Conservation (phyloP, 2,329 filamentous ascomycete species). For the Apiospora koreana region DNA sequence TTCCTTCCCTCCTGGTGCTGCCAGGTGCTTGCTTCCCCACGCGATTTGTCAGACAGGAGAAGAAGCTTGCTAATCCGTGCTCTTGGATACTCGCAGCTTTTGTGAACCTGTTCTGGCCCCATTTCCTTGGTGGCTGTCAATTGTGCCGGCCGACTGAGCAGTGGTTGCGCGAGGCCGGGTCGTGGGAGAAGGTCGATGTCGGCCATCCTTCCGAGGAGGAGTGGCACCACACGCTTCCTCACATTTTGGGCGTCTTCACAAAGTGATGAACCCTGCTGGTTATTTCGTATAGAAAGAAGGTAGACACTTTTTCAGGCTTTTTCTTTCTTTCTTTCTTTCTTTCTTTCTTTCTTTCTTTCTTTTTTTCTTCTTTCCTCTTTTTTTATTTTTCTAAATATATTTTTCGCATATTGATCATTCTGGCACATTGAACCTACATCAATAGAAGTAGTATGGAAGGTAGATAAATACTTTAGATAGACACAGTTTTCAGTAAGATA, state of each 20-base stretch:
- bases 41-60: neutral
- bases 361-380: too few species aligned
- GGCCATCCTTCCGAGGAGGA: constrained; percentile 40
- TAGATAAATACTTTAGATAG: too few species aligned
- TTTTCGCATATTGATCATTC: too few species aligned
- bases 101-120: constrained; percentile 54
- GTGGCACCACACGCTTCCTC: constrained; percentile 47
- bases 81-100: constrained; percentile 31
- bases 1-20: neutral
- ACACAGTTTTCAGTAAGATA: too few species aligned
- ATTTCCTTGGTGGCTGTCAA: constrained; percentile 52
- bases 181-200: constrained; percentile 53
- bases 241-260: constrained; percentile 52
- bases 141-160: constrained; percentile 50
- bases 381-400: too few species aligned
- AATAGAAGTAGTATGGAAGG: too few species aligned
- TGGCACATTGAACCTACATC: too few species aligned
- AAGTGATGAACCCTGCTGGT: constrained; percentile 41
- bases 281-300: too few species aligned
- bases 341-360: too few species aligned
- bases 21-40: too few species aligned
- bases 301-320: too few species aligned
- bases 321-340: too few species aligned
- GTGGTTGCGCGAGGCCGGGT: constrained; percentile 48
- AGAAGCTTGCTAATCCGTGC: constrained; percentile 27